phyloP scores from a whole-genome alignment of 306 rosid genomes.

The Cicer yamashitae region DNA sequence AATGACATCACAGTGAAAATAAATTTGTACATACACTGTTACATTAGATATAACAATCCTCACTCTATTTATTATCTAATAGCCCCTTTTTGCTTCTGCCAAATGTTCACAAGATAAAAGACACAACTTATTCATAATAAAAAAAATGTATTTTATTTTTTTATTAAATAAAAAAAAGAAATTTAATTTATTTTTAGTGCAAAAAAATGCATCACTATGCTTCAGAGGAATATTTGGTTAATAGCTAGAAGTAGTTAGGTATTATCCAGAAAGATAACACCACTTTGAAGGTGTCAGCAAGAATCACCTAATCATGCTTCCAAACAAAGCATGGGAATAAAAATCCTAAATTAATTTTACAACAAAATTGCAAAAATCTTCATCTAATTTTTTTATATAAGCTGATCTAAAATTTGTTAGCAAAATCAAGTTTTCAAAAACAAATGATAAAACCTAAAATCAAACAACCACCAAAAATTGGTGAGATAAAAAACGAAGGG shows the following conservation, averaged over 20 bases:
- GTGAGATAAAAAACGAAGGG: not conserved
- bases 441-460: not conserved
- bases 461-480: not conserved
- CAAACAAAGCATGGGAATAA: not conserved
- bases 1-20: not conserved
- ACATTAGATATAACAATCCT: not conserved
- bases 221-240: conserved; percentile 40
- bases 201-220: not conserved
- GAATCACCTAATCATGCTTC: conserved; percentile 22
- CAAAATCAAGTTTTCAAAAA: conserved; percentile 12
- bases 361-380: too few relatives aligned
- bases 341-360: not conserved
- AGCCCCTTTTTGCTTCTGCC: not conserved
- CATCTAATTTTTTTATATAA: too few relatives aligned
- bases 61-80: not conserved
- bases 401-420: not conserved
- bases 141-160: too few relatives aligned
- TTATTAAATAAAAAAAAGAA: too few relatives aligned
- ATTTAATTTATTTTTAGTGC: not conserved
- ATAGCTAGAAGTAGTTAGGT: conserved; percentile 14
- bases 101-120: not conserved
- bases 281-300: conserved; percentile 3
- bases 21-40: conserved; percentile 9
- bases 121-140: not conserved
- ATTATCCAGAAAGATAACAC: conserved; percentile 15